Evolutionary conservation across 352 stramenopile species (phyloP), one percentile per base, ranked within the genome.

Genomic region (Proteromonas lacertae): DNA sequence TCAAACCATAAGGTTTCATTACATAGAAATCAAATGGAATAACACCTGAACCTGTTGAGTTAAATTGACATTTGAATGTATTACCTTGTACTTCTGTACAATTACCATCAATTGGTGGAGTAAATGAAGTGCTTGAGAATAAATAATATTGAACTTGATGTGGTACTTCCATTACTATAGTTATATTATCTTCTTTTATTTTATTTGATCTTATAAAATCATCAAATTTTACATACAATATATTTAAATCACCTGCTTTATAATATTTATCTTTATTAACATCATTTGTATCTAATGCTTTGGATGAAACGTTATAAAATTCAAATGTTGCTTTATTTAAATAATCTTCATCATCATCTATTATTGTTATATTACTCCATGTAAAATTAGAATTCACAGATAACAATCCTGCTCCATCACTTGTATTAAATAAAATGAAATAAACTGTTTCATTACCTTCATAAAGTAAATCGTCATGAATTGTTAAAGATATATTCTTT

Each of bases 401-500:
- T 16, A 41, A 44, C 35, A 55, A 41, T 43, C 45, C 41, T 3
- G 20, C 40, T 24, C 32, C 29, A 8, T 32, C 40, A 14, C 26
- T n/a, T 1, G 32, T 19, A 19, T 13, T 26, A 4, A 35, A 13
- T 25, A 73, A 45, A 19, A 50, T 25, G 16, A 79, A 45, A 9
- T 60, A 52, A 34, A 78, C 75, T 0, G 44, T 53, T 37, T 76
- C 62, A 36, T 75, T 46, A 4, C 31, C 46, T 20, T 80, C 62
- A 1, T 61, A 38, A 21, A 62, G 29, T 21, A 64, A 60, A 38
- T 91, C 68, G 39, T 89, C 71, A 42, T 87, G 68, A 38, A 91
- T 79, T 14, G 68, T 73, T 17, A 91, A 39, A 19, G 70, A 44
- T 50, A 90, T 86, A 21, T 62, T 63, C 25, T 79, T 56, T 18